phyloP scores from a whole-genome alignment of 2,329 filamentous ascomycete genomes.

The Alternaria viburni region DNA sequence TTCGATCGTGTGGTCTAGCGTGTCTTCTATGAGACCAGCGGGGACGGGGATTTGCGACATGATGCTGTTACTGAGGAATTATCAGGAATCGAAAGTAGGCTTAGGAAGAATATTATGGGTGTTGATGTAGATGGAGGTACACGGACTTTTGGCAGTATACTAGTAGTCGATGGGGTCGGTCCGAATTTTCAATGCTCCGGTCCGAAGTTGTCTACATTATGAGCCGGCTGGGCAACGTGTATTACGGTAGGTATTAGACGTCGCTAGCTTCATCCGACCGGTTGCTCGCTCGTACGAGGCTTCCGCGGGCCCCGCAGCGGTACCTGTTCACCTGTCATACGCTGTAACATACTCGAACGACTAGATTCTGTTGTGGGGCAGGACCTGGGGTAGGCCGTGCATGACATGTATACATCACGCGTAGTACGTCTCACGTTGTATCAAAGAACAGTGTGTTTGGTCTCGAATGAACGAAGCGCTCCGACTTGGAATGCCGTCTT shows the following conservation, averaged over 20 bases:
- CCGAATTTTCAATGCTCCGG: not conserved
- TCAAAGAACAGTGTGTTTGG: not conserved
- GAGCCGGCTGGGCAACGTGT: conserved; percentile 2
- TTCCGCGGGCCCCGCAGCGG: not conserved
- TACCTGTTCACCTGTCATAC: not conserved
- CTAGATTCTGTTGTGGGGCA: not conserved
- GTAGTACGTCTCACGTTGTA: not conserved
- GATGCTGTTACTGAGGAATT: not conserved
- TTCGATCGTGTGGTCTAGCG: conserved; percentile 8
- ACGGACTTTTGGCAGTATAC: not conserved
- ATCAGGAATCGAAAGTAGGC: not conserved
- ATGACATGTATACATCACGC: not conserved
- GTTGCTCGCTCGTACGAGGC: not conserved
- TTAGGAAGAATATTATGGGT: not conserved
- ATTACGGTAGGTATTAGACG: not conserved
- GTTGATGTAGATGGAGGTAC: not conserved
- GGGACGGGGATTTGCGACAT: conserved; percentile 9
- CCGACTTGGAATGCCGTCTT: not conserved
- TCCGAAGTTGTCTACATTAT: not conserved
- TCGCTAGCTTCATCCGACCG: not conserved
- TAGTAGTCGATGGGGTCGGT: not conserved
- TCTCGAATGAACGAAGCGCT: not conserved
- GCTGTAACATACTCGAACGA: not conserved
- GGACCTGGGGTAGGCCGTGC: not conserved
- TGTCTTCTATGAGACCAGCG: conserved; percentile 1